Conservation (phyloP, 371 early-diverging fungal genomes). For the Mucor sp. region DNA sequence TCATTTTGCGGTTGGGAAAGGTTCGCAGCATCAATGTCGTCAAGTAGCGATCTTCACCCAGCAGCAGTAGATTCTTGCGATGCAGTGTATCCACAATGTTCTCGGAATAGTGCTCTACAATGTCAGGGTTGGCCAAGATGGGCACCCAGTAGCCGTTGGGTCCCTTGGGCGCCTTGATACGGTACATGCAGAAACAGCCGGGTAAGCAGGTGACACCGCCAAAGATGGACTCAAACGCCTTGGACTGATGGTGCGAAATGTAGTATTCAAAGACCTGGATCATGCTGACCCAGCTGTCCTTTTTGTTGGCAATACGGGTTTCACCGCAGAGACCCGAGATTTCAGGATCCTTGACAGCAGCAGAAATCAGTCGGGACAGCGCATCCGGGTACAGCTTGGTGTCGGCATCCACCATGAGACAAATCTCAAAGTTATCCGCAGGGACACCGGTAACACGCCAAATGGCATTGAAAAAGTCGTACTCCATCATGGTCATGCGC, state of each 20-base stretch:
- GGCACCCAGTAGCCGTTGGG: constrained; percentile 67
- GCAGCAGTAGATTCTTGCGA: constrained; percentile 91
- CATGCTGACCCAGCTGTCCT: constrained; percentile 82
- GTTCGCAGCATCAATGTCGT: constrained; percentile 94
- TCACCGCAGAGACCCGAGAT: constrained; percentile 87
- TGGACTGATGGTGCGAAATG: constrained; percentile 92
- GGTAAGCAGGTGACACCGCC: constrained; percentile 97
- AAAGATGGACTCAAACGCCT: constrained; percentile 96
- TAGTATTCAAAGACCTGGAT: constrained; percentile 68
- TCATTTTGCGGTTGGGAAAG: constrained; percentile 88
- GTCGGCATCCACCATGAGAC: constrained; percentile 98
- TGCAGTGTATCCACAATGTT: constrained; percentile 93
- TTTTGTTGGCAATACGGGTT: constrained; percentile 89
- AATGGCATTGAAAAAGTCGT: constrained; percentile 91
- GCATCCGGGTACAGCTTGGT: constrained; percentile 85
- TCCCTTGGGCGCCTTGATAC: constrained; percentile 85
- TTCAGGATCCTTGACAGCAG: constrained; percentile 74
- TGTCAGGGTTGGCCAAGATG: constrained; percentile 84
- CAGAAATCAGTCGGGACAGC: constrained; percentile 70
- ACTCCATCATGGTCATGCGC: constrained; percentile 94
- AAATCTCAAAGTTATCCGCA: constrained; percentile 83
- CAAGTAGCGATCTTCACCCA: constrained; percentile 96
- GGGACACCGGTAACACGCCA: constrained; percentile 79
- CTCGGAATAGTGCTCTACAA: constrained; percentile 90
- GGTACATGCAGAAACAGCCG: constrained; percentile 96